Percentiles rank a stretch among this genome's conserved stretches.
Evolutionary conservation across 805 yeast species (phyloP).

Genomic region (Metschnikowia continentalis): DNA sequence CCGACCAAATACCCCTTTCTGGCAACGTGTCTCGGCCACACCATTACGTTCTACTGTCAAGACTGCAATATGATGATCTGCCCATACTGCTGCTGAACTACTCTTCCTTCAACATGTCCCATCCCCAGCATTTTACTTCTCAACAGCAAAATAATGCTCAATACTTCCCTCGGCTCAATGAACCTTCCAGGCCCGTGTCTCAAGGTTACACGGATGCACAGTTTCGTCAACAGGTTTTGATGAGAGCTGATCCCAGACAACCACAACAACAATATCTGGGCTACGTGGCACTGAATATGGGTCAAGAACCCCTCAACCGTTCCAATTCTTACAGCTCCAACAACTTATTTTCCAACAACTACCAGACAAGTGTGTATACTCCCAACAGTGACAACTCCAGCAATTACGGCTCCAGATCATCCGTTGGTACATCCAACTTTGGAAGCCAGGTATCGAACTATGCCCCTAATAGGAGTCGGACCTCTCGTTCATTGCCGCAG

Average conservation of each 20-base stretch:
- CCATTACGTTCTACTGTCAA: conserved; percentile 1
- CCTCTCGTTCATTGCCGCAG: not conserved
- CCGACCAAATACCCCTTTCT: not conserved
- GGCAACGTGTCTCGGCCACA: not conserved
- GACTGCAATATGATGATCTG: not conserved
- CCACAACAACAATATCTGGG: conserved; percentile 2
- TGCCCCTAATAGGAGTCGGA: not conserved
- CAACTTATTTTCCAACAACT: not conserved
- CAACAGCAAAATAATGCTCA: not conserved
- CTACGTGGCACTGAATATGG: not conserved
- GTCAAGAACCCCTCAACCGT: not conserved
- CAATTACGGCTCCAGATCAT: not conserved
- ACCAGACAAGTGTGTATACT: not conserved
- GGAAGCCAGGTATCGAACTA: not conserved
- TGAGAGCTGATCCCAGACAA: not conserved
- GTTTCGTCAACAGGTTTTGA: conserved; percentile 2
- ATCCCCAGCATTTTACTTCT: not conserved
- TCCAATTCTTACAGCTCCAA: not conserved
- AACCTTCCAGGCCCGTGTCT: conserved; percentile 2
- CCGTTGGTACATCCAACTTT: not conserved
- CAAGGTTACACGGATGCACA: conserved; percentile 5
- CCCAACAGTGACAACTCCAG: not conserved
- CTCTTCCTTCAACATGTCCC: not conserved
- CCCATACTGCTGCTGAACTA: not conserved
- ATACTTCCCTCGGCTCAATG: conserved; percentile 1